phyloP scores from a whole-genome alignment of 768 basidiomycete genomes.

The Guyanaporus albipodus region DNA sequence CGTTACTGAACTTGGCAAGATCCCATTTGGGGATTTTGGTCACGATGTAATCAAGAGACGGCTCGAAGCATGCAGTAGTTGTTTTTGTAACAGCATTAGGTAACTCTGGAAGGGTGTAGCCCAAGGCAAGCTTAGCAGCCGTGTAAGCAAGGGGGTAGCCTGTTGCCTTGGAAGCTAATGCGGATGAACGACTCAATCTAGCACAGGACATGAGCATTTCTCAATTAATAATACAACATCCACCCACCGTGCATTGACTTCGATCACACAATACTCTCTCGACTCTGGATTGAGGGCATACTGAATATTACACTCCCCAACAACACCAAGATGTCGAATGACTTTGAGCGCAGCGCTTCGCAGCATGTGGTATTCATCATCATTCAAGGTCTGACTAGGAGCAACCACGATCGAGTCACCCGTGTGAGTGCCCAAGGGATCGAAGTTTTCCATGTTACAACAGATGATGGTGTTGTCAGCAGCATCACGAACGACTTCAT shows the following conservation, averaged over 20 bases:
- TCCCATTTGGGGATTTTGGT: conserved; percentile 99
- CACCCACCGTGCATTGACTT: conserved; percentile 84
- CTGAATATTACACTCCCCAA: conserved; percentile 97
- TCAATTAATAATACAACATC: background rate
- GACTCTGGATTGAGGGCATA: conserved; percentile 94
- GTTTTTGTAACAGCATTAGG: conserved; percentile 99
- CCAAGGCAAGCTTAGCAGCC: conserved; percentile 97
- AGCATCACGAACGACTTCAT: conserved; percentile 96
- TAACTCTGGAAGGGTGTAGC: conserved; percentile 94
- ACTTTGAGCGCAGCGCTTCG: conserved; percentile 97
- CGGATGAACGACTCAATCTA: conserved; percentile 82
- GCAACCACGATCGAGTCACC: conserved; percentile 99
- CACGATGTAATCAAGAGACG: conserved; percentile 97
- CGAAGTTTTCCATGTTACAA: conserved; percentile 99
- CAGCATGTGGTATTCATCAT: conserved; percentile 99
- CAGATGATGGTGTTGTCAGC: conserved; percentile 99
- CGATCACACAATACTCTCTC: conserved; percentile 96
- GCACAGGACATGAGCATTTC: conserved; percentile 1
- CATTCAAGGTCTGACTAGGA: conserved; percentile 95
- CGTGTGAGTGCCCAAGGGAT: conserved; percentile 97
- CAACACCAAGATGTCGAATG: conserved; percentile 84
- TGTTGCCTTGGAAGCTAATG: conserved; percentile 97
- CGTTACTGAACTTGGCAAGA: conserved; percentile 91
- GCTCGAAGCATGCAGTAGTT: conserved; percentile 98
- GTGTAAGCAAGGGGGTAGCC: conserved; percentile 99